Conservation (phyloP, 75 land plant genomes). For the Selaginella tamariscina region DNA sequence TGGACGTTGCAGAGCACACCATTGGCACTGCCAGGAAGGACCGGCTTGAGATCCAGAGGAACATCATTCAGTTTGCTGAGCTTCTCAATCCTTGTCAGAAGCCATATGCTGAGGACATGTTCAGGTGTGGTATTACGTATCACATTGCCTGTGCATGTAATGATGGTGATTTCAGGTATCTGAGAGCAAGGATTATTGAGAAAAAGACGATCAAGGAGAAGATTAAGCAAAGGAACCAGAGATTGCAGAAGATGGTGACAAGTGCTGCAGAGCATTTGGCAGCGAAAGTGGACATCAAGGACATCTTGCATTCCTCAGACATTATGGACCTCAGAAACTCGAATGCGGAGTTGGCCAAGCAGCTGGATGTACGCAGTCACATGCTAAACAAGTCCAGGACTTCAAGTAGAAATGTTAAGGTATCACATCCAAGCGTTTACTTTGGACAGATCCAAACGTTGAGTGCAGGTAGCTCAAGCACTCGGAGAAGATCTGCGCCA, state of each 20-base stretch:
- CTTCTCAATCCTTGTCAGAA: background rate
- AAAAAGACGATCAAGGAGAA: background rate
- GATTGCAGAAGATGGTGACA: background rate
- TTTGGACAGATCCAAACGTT: background rate
- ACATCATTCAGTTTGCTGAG: background rate
- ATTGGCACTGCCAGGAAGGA: background rate
- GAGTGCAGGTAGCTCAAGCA: background rate
- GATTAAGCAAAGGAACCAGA: background rate
- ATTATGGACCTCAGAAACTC: background rate
- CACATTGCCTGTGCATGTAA: background rate
- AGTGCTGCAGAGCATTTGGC: background rate
- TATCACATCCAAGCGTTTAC: background rate
- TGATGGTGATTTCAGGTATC: background rate
- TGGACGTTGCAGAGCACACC: background rate
- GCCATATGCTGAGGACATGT: background rate
- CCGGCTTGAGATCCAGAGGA: background rate
- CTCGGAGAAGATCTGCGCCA: background rate
- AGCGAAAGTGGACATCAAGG: background rate
- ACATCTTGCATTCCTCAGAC: background rate
- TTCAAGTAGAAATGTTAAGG: background rate
- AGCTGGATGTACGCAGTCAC: background rate
- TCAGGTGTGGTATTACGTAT: background rate
- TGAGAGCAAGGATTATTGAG: background rate
- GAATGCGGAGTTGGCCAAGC: background rate
- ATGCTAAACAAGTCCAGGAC: background rate